Evolutionary conservation across 495 filamentous ascomycete genomes (phyloP).

Genomic region (Pseudoneurospora amorphoporcata): DNA sequence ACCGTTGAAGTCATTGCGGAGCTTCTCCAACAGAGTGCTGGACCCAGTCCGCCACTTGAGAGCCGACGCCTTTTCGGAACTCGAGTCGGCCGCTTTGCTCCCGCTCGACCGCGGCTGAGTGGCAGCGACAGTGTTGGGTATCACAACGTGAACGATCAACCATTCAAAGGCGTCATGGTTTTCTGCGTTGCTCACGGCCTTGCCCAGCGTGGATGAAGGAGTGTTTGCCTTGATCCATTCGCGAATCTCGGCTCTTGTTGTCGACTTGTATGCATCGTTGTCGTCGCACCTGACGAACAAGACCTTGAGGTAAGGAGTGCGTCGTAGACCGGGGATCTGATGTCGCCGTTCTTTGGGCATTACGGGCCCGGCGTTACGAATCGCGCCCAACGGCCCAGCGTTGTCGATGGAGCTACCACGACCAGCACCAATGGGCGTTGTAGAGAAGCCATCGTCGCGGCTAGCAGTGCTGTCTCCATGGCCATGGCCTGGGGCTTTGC

Average conservation of each 20-base stretch:
- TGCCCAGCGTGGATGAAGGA: conserved; percentile 35
- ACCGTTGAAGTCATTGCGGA: conserved; percentile 84
- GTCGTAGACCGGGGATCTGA: conserved; percentile 88
- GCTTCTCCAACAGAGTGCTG: conserved; percentile 76
- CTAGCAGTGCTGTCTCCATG: conserved; percentile 30
- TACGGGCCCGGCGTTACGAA: not conserved
- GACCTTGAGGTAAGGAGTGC: conserved; percentile 90
- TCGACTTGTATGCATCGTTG: conserved; percentile 80
- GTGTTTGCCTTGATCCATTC: conserved; percentile 86
- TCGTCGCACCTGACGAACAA: conserved; percentile 86
- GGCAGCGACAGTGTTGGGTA: conserved; percentile 67
- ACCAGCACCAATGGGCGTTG: conserved; percentile 24
- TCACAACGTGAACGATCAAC: conserved; percentile 84
- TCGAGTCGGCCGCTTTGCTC: conserved; percentile 24
- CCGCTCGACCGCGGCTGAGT: conserved; percentile 49
- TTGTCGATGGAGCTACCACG: conserved; percentile 23
- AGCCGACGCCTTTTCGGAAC: conserved; percentile 29
- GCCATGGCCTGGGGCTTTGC: conserved; percentile 21
- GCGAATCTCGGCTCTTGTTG: conserved; percentile 62
- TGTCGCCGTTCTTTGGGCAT: conserved; percentile 55
- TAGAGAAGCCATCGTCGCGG: conserved; percentile 43
- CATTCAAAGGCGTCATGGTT: conserved; percentile 97
- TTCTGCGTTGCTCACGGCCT: conserved; percentile 39
- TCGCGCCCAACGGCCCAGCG: conserved; percentile 4
- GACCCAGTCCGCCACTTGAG: conserved; percentile 67